Evolutionary conservation across 306 rosid genomes (phyloP).

Genomic region (Potentilla sterilis): DNA sequence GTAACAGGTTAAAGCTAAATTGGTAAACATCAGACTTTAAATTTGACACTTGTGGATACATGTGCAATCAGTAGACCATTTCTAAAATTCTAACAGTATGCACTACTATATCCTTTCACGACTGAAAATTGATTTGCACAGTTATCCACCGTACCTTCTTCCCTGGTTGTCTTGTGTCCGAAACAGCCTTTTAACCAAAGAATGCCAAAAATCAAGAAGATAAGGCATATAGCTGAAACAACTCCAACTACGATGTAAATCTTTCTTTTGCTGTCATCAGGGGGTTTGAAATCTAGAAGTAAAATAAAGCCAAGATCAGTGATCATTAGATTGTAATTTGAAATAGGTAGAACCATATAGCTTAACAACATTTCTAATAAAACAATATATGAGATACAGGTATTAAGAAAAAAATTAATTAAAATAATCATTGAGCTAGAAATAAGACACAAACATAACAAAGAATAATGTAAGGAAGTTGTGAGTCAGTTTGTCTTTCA

Average conservation of each 20-base stretch:
- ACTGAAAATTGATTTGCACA: not conserved
- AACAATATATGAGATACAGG: not conserved
- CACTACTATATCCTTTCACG: constrained; percentile 20
- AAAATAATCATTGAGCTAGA: not conserved
- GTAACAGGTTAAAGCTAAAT: not conserved
- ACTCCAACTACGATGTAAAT: constrained; percentile 20
- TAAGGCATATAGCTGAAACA: constrained; percentile 10
- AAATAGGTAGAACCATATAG: not conserved
- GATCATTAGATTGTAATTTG: not conserved
- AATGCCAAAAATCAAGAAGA: constrained; percentile 10
- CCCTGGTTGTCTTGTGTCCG: constrained; percentile 16
- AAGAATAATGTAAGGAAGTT: not conserved
- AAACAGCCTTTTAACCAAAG: constrained; percentile 30
- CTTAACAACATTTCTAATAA: not conserved
- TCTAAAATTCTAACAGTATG: not conserved
- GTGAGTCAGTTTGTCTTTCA: not conserved
- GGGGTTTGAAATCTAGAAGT: constrained; percentile 26
- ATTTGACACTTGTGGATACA: not conserved
- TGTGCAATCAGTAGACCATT: not conserved
- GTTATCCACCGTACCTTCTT: constrained; percentile 21
- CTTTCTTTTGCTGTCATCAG: constrained; percentile 1
- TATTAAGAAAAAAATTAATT: not conserved
- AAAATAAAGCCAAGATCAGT: not conserved
- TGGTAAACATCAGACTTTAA: not conserved
- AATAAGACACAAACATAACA: not conserved